phyloP scores from a whole-genome alignment of 2,329 filamentous ascomycete species.

The Talaromyces verruculosus region DNA sequence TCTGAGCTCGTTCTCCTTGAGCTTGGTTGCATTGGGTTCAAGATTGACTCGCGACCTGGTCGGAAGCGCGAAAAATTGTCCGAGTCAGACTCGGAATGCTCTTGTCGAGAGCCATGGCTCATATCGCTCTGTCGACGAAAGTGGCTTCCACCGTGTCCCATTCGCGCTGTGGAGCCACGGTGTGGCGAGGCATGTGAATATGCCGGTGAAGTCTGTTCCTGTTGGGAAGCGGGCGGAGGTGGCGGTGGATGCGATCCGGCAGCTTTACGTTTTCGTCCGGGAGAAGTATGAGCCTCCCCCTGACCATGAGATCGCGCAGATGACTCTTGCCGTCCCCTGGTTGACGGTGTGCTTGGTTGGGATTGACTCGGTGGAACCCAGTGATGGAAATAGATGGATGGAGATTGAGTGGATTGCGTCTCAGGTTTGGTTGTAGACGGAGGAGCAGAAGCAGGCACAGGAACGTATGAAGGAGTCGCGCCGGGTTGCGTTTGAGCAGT shows the following conservation, averaged over 20 bases:
- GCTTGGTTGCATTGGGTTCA: slow-evolving; percentile 8
- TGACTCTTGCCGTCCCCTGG: slow-evolving; percentile 61
- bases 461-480: slow-evolving; percentile 18
- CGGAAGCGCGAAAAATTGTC: slow-evolving; percentile 15
- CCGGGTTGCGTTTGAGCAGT: slow-evolving; percentile 32
- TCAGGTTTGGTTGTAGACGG: slow-evolving; percentile 54
- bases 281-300: slow-evolving; percentile 68
- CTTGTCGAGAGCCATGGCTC: slow-evolving; percentile 19
- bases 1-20: slow-evolving; percentile 14
- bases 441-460: slow-evolving; percentile 45
- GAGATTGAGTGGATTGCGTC: slow-evolving; percentile 62
- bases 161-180: slow-evolving; percentile 5
- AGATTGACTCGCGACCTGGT: slow-evolving; percentile 15
- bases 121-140: slow-evolving; percentile 23
- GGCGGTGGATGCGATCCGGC: slow-evolving; percentile 53
- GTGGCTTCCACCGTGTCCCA: slow-evolving; percentile 11
- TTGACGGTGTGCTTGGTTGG: slow-evolving; percentile 71
- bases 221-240: slow-evolving; percentile 51
- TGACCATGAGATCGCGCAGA: slow-evolving; percentile 50
- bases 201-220: slow-evolving; percentile 15
- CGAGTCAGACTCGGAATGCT: slow-evolving; percentile 18
- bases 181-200: slow-evolving; percentile 3
- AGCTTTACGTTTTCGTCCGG: slow-evolving; percentile 77
- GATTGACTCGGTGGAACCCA: slow-evolving; percentile 79
- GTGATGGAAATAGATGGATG: slow-evolving; percentile 85